Evolutionary conservation across 371 early-diverging fungal species (phyloP).

Genomic region (Mortierella sp.): DNA sequence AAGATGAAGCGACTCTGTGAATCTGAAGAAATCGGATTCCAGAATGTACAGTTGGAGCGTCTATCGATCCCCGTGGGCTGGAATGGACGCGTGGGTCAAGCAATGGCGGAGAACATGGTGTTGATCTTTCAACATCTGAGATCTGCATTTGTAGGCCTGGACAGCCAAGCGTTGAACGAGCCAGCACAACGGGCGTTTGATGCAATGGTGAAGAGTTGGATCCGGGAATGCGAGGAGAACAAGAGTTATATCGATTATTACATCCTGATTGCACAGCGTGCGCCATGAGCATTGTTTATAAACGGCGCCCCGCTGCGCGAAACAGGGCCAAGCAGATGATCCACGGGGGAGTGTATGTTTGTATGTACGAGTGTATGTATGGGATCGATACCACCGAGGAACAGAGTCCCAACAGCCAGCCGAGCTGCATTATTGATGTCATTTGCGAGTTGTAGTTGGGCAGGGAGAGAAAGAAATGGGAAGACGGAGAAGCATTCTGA

Average conservation of each 20-base stretch:
- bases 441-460: not conserved
- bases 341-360: not conserved
- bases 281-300: slow-evolving; percentile 9
- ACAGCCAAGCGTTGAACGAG: slow-evolving; percentile 7
- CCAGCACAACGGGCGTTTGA: slow-evolving; percentile 37
- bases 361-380: not conserved
- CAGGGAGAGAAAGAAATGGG: not conserved
- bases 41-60: slow-evolving; percentile 37
- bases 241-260: slow-evolving; percentile 49
- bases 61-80: slow-evolving; percentile 51
- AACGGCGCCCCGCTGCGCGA: not conserved
- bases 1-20: slow-evolving; percentile 48
- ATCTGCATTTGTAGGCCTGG: slow-evolving; percentile 20
- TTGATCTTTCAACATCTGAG: slow-evolving; percentile 48
- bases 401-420: not conserved
- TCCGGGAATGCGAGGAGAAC: slow-evolving; percentile 50
- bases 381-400: not conserved
- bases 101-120: slow-evolving; percentile 53
- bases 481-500: slow-evolving; percentile 7
- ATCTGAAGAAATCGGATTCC: slow-evolving; percentile 37
- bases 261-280: slow-evolving; percentile 38
- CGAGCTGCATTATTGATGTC: no score
- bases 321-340: slow-evolving; percentile 6
- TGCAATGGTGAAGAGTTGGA: slow-evolving; percentile 47
- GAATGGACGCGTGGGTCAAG: slow-evolving; percentile 49